Percentiles rank a stretch among this genome's conserved stretches.
Conservation (phyloP, 2,329 filamentous ascomycete genomes). For the Fusarium subtropicale region DNA sequence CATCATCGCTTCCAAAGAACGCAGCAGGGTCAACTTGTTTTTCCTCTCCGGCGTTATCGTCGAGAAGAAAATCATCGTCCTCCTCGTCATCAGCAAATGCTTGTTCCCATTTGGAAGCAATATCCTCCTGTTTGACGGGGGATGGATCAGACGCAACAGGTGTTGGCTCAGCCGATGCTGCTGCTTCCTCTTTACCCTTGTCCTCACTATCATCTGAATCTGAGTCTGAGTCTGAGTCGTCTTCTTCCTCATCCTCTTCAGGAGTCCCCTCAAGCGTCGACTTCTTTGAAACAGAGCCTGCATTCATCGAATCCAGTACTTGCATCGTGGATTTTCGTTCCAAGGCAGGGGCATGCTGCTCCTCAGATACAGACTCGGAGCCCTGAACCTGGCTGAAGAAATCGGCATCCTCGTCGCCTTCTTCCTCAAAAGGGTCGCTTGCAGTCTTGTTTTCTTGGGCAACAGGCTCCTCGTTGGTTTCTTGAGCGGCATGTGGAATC, state of each 20-base stretch:
- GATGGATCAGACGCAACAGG: slow-evolving; percentile 40
- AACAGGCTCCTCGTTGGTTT: slow-evolving; percentile 2
- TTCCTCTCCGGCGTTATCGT: slow-evolving; percentile 61
- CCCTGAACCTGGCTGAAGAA: slow-evolving; percentile 69
- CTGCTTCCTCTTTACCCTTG: slow-evolving; percentile 20
- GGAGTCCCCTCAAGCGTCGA: slow-evolving; percentile 49
- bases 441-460: slow-evolving; percentile 39
- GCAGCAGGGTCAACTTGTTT: slow-evolving; percentile 69
- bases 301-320: slow-evolving; percentile 66
- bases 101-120: slow-evolving; percentile 85
- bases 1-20: slow-evolving; percentile 85
- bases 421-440: slow-evolving; percentile 58
- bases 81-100: slow-evolving; percentile 82
- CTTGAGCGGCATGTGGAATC: slow-evolving; percentile 55
- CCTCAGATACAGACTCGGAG: slow-evolving; percentile 39
- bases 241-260: slow-evolving; percentile 41
- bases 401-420: slow-evolving; percentile 66
- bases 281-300: slow-evolving; percentile 48
- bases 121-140: slow-evolving; percentile 65
- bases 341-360: slow-evolving; percentile 51
- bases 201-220: slow-evolving; percentile 8
- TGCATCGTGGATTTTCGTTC: slow-evolving; percentile 78
- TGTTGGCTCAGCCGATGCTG: slow-evolving; percentile 20
- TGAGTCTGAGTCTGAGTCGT: background rate
- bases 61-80: slow-evolving; percentile 72